Percentiles rank a stretch among this genome's conserved stretches.
Evolutionary conservation across 148 eudicot species (phyloP).

Genomic region (Fagopyrum homotropicum): DNA sequence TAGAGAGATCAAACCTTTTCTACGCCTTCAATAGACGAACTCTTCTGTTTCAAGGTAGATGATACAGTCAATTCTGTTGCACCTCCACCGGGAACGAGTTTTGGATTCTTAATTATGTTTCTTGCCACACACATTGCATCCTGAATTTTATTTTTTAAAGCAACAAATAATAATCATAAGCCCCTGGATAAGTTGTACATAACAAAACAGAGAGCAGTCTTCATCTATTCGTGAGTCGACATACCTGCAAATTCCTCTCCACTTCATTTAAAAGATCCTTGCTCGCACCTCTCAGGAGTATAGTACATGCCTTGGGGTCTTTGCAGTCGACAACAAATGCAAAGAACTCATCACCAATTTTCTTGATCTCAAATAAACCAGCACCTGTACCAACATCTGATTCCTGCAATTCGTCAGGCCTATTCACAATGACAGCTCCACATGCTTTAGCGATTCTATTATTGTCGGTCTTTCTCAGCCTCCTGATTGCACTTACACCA

Average conservation of each 20-base stretch:
- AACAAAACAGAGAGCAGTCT: background rate
- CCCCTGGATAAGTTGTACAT: constrained; percentile 13
- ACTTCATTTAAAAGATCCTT: constrained; percentile 93
- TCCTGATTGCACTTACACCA: constrained; percentile 89
- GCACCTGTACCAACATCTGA: constrained; percentile 93
- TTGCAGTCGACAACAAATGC: constrained; percentile 77
- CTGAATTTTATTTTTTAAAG: constrained; percentile 28
- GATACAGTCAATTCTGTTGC: constrained; percentile 89
- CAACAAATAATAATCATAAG: background rate
- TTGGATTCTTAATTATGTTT: constrained; percentile 86
- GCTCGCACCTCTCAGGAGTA: constrained; percentile 82
- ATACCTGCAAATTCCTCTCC: constrained; percentile 92
- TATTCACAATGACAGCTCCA: constrained; percentile 81
- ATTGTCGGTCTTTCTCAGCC: constrained; percentile 82
- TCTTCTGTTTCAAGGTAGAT: constrained; percentile 81
- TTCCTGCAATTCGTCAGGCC: constrained; percentile 95
- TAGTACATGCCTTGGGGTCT: constrained; percentile 93
- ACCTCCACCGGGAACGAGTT: constrained; percentile 97
- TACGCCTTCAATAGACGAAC: constrained; percentile 85
- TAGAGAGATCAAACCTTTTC: constrained; percentile 47
- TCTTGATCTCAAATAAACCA: constrained; percentile 84
- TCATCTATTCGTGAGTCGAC: background rate
- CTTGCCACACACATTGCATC: constrained; percentile 95
- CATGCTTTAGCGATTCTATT: constrained; percentile 89
- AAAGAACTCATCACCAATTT: constrained; percentile 94